Conservation (phyloP, 257 asterid species). For the Leonotis leonurus region DNA sequence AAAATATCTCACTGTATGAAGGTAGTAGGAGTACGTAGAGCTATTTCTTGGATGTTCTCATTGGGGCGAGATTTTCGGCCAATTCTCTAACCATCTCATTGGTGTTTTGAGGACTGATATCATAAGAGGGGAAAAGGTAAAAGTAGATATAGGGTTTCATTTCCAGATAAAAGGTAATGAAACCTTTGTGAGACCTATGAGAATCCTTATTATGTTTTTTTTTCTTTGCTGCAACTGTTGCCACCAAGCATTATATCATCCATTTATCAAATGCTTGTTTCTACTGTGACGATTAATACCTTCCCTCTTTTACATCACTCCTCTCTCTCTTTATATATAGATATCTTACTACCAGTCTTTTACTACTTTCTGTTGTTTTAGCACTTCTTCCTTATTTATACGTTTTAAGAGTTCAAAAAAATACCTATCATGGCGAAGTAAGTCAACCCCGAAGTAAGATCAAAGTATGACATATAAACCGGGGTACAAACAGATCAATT, state of each 20-base stretch:
- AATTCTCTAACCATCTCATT: neutral
- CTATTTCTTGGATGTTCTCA: conserved; percentile 7
- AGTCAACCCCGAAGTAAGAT: too few species aligned
- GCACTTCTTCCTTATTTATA: too few species aligned
- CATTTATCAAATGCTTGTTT: neutral
- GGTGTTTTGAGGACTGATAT: conserved; percentile 1
- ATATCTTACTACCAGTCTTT: too few species aligned
- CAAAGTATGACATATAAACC: too few species aligned
- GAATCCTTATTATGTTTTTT: neutral
- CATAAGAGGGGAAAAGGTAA: neutral
- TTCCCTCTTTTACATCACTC: neutral
- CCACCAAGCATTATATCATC: neutral
- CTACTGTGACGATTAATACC: neutral
- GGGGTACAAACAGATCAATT: too few species aligned
- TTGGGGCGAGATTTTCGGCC: neutral
- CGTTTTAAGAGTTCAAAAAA: too few species aligned
- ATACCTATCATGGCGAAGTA: too few species aligned
- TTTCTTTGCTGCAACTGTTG: neutral
- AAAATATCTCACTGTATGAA: conserved; percentile 1
- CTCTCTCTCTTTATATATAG: too few species aligned
- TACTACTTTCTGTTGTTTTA: too few species aligned
- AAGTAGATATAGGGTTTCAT: conserved; percentile 9
- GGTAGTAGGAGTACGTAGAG: neutral
- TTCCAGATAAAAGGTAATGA: too few species aligned
- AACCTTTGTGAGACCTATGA: neutral